phyloP scores from a whole-genome alignment of 345 rosid species.

The Gossypium mustelinum region DNA sequence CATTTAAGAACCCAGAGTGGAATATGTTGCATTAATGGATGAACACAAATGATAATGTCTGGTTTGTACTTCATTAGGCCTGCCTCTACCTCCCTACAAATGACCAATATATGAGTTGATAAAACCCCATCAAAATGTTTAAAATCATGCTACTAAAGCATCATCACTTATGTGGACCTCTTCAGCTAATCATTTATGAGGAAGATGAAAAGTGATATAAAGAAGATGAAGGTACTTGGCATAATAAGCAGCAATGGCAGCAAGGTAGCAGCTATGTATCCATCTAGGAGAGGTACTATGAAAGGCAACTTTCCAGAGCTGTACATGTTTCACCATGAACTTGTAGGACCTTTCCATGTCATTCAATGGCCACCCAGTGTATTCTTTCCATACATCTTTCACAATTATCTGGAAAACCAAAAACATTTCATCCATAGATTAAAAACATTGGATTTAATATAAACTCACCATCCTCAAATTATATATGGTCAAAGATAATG shows the following conservation, averaged over 20 bases:
- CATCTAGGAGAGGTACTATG: constrained; percentile 89
- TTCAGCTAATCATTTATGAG: background rate
- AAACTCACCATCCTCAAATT: too few relatives aligned
- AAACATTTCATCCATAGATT: background rate
- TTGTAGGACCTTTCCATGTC: constrained; percentile 88
- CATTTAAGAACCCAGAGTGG: constrained; percentile 94
- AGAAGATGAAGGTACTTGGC: constrained; percentile 56
- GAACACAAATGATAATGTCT: constrained; percentile 89
- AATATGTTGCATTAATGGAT: constrained; percentile 95
- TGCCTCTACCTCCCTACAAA: constrained; percentile 81
- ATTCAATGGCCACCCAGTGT: constrained; percentile 94
- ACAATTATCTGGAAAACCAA: constrained; percentile 52
- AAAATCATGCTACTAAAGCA: background rate
- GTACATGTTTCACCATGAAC: constrained; percentile 94
- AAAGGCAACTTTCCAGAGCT: constrained; percentile 89
- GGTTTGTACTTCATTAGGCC: constrained; percentile 97
- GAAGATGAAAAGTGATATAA: background rate
- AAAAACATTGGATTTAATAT: too few relatives aligned
- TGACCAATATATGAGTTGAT: too few relatives aligned
- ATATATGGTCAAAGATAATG: too few relatives aligned
- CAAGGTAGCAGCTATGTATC: constrained; percentile 76
- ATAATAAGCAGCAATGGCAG: constrained; percentile 88
- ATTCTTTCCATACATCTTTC: constrained; percentile 96
- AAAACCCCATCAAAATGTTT: too few relatives aligned
- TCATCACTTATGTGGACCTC: background rate